Base-by-base conservation (phyloP, 805 yeast species). In the Spathaspora boniae region DNA sequence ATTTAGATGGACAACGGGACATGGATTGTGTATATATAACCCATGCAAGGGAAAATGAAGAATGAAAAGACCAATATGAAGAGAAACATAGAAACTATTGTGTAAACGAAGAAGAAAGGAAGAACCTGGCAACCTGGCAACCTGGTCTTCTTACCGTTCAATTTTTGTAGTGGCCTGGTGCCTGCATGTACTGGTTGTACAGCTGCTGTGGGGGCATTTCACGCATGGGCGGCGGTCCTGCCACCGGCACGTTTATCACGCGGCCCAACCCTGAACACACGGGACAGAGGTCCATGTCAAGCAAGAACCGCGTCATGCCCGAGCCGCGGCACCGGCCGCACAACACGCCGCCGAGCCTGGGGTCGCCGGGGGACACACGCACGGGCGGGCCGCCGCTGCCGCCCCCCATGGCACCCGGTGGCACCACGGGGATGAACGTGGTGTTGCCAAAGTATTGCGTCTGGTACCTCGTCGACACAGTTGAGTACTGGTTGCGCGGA, bases 271-370 rank as follows among this genome's bases (percentile, higher is more conserved):
- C 93, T 24, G 60, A 58, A 52, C 94, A 85, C 3, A 74, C 64
- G 2, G 74, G 68, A 49, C 94, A 86, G 4, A 70, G 54, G 35
- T 79, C 82, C 26, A 74, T 70, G 48, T 80, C 86, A 12, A 42
- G 26, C 7, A 83, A 49, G 21, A 84, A 62, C 18, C 62, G 58
- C 2, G 71, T 65, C 36, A 68, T 46, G 1, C 94, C 93, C 1
- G 70, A 41, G 1, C 93, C 93, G 37, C 81, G 51, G 48, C 94
- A 86, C 33, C 76, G 62, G 0, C 86, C 86, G 60, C 95, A 86
- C 3, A 80, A 45, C 0, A 68, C 54, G 1, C 95, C 95, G 1
- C 95, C 95, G 18, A 43, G 74, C 9, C 71, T 44, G 2, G 93
- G 91, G 48, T 86, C 95, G 2, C 95, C 95, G 0, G 95, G 93